Base-by-base conservation (phyloP, 257 asterid genomes). In the Petrea volubilis region DNA sequence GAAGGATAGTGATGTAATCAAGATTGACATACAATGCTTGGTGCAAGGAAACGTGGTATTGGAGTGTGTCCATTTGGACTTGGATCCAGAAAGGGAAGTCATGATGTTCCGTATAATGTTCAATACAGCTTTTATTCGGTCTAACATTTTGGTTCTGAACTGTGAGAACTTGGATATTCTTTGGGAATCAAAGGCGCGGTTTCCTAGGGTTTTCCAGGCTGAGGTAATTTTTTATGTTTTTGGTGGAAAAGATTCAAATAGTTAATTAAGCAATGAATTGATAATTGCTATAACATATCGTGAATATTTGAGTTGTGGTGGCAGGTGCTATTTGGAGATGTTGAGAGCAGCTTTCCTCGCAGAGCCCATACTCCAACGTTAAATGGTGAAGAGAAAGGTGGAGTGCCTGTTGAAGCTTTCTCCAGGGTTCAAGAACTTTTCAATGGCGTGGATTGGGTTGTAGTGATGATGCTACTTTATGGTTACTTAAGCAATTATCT, bases 1-100 rank as follows among this genome's bases (percentile, higher is more conserved):
- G 98, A 94, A 87, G 85, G 99, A 94, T 67, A 82, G 93, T 77
- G 97, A 94, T 64, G 99, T 94, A 75, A 91, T 94, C 82, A 94
- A 91, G 88, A 89, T 94, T 75, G 99, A 94, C 77, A 86, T 94
- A 74, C 99, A 91, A 82, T 91, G 99, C 78, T 84, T 89, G 78
- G 99, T 94, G 85, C 96, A 91, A 87, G 99, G 99, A 60, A 97
- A 94, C 81, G 99, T 94, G 68, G 99, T 94, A 21, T 74, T 91
- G 84, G 99, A 91, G 80, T 94, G 99, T 8, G 94, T 94, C 55
- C 97, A 94, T 82, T 75, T 87, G 63, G 99, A 94, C 78, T 76
- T 89, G 78, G 99, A 94, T 73, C 92, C 96, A 47, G 96, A 91
- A 80, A 87, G 98, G 82, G 98, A 94, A 92, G 89, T 94, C 65